Base-by-base conservation (phyloP, 371 early-diverging fungal species). In the Syncephalis fuscata region DNA sequence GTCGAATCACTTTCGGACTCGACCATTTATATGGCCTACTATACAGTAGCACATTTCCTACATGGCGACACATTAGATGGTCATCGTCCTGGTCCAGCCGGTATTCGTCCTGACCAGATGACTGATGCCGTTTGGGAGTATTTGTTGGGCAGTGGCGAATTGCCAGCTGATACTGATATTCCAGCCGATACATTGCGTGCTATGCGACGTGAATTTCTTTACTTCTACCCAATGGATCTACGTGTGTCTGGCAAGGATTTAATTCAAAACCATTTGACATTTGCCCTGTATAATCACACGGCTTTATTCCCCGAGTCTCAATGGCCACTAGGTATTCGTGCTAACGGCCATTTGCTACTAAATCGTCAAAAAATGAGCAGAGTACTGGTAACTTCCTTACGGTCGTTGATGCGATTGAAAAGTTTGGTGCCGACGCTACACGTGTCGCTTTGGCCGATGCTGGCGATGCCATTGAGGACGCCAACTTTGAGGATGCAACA, bases 21-120 rank as follows among this genome's bases (percentile, higher is more conserved):
- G 19, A 99, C 99, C 38, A 99, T 99, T 58, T 99, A 99, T 71
- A 99, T 99, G 99, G 92, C 99, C 26, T 98, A 99, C 75, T 99
- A 99, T 72, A 98, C 99, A 26, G 80, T 99, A 21, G 80, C 98
- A 14, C 91, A 94, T 59, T 67, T 97, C 54, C 73, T 99, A 40
- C 98, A 97, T 51, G 81, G 83, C 58, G 77, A 81, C 10, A 75
- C 74, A n/a, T 64, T 94, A 5, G 80, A 94, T 50, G 95, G 94
- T 46, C 71, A 78, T 24, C 71, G 68, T 23, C 76, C 79, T 8
- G 95, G 97, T 2, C 77, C 80, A 24, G 82, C 82, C 55, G 82
- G 81, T 24, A 85, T 99, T 50, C 62, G 68, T 38, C 64, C 82
- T 19, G 83, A 81, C 8, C 76, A 93, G 52, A 74, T 99, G 80